These are phyloP conservation scores for Fraxinus americana DNA, from an alignment of 257 asterid genomes.

Conservation along the genomic window DNA sequence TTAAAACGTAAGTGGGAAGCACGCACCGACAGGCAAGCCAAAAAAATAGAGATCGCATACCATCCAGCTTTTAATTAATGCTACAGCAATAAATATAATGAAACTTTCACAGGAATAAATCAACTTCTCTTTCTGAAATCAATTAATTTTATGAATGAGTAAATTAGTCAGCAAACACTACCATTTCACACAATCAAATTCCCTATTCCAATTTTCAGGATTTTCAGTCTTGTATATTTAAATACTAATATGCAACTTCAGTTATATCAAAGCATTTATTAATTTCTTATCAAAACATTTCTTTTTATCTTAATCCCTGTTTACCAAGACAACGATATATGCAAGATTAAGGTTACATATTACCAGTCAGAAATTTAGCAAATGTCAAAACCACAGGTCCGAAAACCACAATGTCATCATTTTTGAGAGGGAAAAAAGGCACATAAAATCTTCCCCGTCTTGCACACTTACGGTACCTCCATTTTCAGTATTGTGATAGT, in stretches of 20 bases:
- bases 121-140: neutral
- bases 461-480: neutral
- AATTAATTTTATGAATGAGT: neutral
- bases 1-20: slow-evolving; percentile 7
- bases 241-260: neutral
- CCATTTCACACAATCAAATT: neutral
- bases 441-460: neutral
- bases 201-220: neutral
- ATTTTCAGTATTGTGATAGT: neutral
- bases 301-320: neutral
- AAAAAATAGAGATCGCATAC: neutral
- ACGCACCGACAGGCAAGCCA: neutral
- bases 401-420: neutral
- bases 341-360: neutral
- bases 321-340: neutral
- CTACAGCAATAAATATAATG: neutral
- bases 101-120: neutral
- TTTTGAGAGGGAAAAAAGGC: neutral
- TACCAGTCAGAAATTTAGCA: neutral
- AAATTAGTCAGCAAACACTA: neutral
- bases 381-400: neutral
- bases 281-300: neutral
- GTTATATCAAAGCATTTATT: neutral
- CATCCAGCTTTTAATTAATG: neutral
- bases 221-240: neutral